Evolutionary conservation across 2,329 filamentous ascomycete species (phyloP), one percentile per base, ranked within the genome.

Genomic region (Aspergillus thermomutatus): DNA sequence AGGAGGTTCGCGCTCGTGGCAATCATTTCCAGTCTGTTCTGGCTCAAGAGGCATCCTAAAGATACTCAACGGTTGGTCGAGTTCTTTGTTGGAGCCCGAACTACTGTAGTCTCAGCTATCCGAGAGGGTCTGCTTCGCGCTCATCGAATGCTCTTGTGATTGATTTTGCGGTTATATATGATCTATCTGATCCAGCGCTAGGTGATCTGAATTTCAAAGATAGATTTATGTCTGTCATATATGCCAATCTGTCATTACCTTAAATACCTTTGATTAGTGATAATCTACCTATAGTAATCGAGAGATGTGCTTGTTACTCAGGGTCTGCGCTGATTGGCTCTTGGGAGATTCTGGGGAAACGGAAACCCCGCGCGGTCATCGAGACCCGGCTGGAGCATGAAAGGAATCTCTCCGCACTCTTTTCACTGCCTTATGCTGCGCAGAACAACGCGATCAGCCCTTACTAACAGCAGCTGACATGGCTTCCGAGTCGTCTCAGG

Each of bases 331-430:
- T 68, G 60, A 68, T 56, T 56, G 54, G 54, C 58, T 64, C 60
- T 64, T 58, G 56, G 37, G 25, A 23, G 53, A 66, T 65, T 70
- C 70, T 59, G 70, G 70, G 70, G 70, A 70, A 58, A 70, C 61
- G 66, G 55, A 63, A 64, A 65, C 66, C 67, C 68, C 69, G 62
- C 69, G 66, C 54, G 51, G 9, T 26, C 6, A 14, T 26, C 1
- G 2, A 11, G 6, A 25, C 54, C 52, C 47, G 31, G 45, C 48
- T 27, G 40, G 43, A 43, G 14, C 49, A 50, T 53, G 53, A 58
- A 63, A 70, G 70, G 70, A 73, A 73, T 69, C 56, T 66, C 69
- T 72, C 71, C 71, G 71, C 71, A 70, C 68, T 65, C 54, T 26
- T 65, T 26, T 65, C 55, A 41, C 59, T 50, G 52, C 58, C 58